Conservation (phyloP, 169 alveolate genomes). For the Eimeria brunetti region DNA sequence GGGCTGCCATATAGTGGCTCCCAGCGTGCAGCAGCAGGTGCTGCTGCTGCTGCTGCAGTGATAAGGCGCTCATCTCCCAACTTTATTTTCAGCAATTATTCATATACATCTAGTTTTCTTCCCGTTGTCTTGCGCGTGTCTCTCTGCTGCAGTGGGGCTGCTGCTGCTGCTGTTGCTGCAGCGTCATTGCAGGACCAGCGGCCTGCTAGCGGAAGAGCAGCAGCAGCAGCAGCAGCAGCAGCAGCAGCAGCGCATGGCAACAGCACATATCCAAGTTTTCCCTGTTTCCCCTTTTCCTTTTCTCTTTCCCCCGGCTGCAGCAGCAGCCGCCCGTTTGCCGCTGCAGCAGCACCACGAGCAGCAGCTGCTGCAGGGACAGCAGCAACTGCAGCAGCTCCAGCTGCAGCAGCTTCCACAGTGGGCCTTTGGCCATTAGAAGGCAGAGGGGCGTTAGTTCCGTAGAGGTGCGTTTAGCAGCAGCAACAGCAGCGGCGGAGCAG, state of each 20-base stretch:
- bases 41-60: conserved; percentile 23
- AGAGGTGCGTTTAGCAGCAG: not conserved
- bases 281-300: not conserved
- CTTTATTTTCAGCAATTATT: not conserved
- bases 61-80: not conserved
- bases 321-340: not conserved
- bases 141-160: conserved; percentile 27
- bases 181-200: conserved; percentile 58
- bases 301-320: not conserved
- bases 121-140: not conserved
- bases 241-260: not conserved
- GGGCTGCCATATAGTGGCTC: conserved; percentile 1
- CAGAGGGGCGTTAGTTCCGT: too few relatives aligned
- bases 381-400: not conserved
- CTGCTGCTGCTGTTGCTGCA: conserved; percentile 22
- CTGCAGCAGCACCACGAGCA: conserved; percentile 22
- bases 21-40: conserved; percentile 25
- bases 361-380: conserved; percentile 12
- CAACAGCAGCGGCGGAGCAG: not conserved
- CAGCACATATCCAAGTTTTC: not conserved
- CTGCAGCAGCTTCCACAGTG: not conserved
- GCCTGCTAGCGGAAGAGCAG: conserved; percentile 39
- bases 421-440: not conserved
- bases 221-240: conserved; percentile 37
- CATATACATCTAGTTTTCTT: not conserved